These are phyloP conservation scores for Letharia lupina DNA, from an alignment of 495 filamentous ascomycete genomes.

Conservation along the genomic window DNA sequence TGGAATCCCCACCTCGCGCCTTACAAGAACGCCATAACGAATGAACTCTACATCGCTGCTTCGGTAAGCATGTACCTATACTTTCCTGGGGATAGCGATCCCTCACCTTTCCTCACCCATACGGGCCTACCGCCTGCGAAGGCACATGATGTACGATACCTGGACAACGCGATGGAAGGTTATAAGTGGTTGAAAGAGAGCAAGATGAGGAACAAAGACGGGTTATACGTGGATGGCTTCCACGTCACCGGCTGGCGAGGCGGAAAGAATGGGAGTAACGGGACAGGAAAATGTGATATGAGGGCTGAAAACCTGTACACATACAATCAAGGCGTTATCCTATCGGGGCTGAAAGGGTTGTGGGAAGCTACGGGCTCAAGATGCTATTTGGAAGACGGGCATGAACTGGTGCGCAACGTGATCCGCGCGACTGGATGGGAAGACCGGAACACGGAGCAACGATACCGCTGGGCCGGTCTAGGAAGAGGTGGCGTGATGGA, in stretches of 20 bases:
- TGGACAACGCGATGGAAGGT: slow-evolving; percentile 62
- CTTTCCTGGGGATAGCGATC: slow-evolving; percentile 70
- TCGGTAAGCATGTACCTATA: slow-evolving; percentile 86
- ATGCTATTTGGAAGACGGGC: slow-evolving; percentile 69
- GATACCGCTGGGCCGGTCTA: slow-evolving; percentile 57
- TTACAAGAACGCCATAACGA: slow-evolving; percentile 98
- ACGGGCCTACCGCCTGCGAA: slow-evolving; percentile 24
- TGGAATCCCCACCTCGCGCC: slow-evolving; percentile 79
- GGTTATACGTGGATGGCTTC: slow-evolving; percentile 83
- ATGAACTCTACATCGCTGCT: slow-evolving; percentile 79
- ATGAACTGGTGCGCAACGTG: slow-evolving; percentile 60
- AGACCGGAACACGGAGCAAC: slow-evolving; percentile 28
- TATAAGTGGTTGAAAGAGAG: slow-evolving; percentile 71
- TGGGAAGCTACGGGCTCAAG: slow-evolving; percentile 61
- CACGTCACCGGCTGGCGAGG: slow-evolving; percentile 65
- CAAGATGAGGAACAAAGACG: slow-evolving; percentile 74
- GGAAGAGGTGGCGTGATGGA: slow-evolving; percentile 75
- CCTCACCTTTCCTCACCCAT: slow-evolving; percentile 53
- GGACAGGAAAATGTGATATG: slow-evolving; percentile 57
- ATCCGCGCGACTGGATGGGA: slow-evolving; percentile 71
- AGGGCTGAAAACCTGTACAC: slow-evolving; percentile 87
- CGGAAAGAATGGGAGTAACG: slow-evolving; percentile 41
- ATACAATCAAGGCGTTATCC: slow-evolving; percentile 93
- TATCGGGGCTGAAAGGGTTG: slow-evolving; percentile 73
- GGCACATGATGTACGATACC: slow-evolving; percentile 56